Percentiles rank a stretch among this genome's conserved stretches.
These are phyloP conservation scores for Alternaria longipes DNA, from an alignment of 2,329 filamentous ascomycete species.

Conservation along the genomic window DNA sequence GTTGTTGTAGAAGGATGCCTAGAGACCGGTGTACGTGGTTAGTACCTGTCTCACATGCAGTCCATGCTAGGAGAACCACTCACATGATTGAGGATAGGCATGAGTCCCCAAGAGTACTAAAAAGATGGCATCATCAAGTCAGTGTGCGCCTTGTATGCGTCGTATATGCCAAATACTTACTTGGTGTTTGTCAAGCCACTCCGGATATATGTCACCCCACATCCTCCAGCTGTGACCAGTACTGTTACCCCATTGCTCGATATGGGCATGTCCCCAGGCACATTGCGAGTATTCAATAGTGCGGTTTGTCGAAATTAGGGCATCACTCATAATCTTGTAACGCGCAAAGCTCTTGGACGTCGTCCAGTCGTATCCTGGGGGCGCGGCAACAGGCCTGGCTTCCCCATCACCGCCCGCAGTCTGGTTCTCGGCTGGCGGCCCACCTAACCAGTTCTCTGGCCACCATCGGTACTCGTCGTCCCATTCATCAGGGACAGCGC, in stretches of 20 bases:
- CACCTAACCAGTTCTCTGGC: conserved; percentile 47
- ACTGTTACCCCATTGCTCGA: conserved; percentile 44
- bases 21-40: background rate
- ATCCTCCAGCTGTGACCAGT: conserved; percentile 47
- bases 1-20: conserved; percentile 31
- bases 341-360: conserved; percentile 59
- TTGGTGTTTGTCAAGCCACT: conserved; percentile 22
- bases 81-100: conserved; percentile 31
- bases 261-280: conserved; percentile 45
- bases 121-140: background rate
- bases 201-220: conserved; percentile 34
- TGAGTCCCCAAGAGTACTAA: conserved; percentile 22
- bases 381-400: conserved; percentile 50
- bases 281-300: conserved; percentile 49
- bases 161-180: background rate
- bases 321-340: conserved; percentile 59
- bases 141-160: background rate
- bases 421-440: conserved; percentile 56
- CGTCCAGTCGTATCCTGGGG: conserved; percentile 61
- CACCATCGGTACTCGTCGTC: conserved; percentile 53
- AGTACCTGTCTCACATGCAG: background rate
- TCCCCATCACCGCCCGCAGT: conserved; percentile 25
- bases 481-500: conserved; percentile 50
- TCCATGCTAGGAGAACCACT: background rate
- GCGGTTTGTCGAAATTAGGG: conserved; percentile 52